Base-by-base conservation (phyloP, 768 basidiomycete species). In the Boletus reticulatus region DNA sequence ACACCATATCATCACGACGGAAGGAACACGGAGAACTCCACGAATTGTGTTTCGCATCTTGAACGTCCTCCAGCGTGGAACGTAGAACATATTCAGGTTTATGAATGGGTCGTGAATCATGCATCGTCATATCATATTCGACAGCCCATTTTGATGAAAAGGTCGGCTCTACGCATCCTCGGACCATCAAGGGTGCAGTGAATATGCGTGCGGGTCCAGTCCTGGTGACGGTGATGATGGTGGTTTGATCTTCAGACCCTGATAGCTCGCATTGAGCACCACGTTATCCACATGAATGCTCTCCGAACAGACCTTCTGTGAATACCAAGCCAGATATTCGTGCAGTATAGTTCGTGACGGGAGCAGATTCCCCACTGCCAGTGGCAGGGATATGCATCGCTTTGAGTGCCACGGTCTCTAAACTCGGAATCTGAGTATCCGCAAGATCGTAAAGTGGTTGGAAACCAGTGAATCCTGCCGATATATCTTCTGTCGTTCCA, bases 401-500 rank as follows among this genome's bases (percentile, higher is more conserved):
- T 14, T 38, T n/a, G 34, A 53, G 57, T 13, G 0, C 45, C 17
- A 47, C 31, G 2, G 27, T 53, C 14, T 38, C 32, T 0, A 37
- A 44, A 16, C 14, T 41, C n/a, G 6, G 32, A 12, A 41, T 4
- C 17, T 6, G 52, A 22, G 22, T 22, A 22, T 22, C 22, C 22
- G 3, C 22, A 3, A 3, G 22, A 22, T 22, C 22, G 3, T 22
- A 22, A 22, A 22, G 22, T 22, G 22, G 22, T 22, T 22, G 22
- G 22, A 22, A 22, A 22, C 22, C 22, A 6, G 66, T 67, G 12
- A 53, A 1, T 17, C 66, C 66, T 22, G 53, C 60, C 1, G 41
- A 37, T 10, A 67, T 39, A 16, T 65, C 63, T 45, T 27, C 24
- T 6, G 32, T 62, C 6, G 56, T 60, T 43, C 56, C 63, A 20